Percentiles rank a stretch among this genome's conserved stretches.
Evolutionary conservation across 2,329 filamentous ascomycete species (phyloP).

Genomic region (Clathrospora elynae): DNA sequence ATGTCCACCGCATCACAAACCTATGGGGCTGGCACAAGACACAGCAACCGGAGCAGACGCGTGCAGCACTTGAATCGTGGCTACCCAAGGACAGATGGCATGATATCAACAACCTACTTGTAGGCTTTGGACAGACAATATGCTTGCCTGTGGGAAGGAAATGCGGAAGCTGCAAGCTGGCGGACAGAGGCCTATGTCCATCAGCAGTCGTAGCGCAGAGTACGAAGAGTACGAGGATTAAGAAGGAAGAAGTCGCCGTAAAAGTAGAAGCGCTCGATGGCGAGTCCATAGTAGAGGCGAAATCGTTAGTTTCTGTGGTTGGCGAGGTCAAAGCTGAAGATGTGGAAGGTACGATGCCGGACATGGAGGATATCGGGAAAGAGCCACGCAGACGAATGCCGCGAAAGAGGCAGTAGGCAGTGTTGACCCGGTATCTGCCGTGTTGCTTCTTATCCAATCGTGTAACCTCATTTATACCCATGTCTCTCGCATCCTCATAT

Average conservation of each 20-base stretch:
- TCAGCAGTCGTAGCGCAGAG: slow-evolving; percentile 55
- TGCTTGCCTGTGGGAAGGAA: slow-evolving; percentile 78
- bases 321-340: slow-evolving; percentile 37
- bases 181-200: slow-evolving; percentile 73
- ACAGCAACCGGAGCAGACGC: slow-evolving; percentile 80
- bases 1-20: slow-evolving; percentile 93
- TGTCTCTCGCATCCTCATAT: neutral
- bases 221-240: slow-evolving; percentile 59
- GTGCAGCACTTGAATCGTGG: slow-evolving; percentile 77
- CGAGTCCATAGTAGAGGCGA: slow-evolving; percentile 34
- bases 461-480: too few species aligned
- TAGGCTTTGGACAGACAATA: slow-evolving; percentile 85
- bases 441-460: neutral
- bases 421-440: too few species aligned
- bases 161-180: slow-evolving; percentile 86
- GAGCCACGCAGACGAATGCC: slow-evolving; percentile 9
- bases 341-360: slow-evolving; percentile 25
- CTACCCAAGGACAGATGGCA: slow-evolving; percentile 84
- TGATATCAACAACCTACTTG: slow-evolving; percentile 88
- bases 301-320: slow-evolving; percentile 18
- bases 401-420: slow-evolving; percentile 6
- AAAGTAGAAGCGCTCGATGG: slow-evolving; percentile 45
- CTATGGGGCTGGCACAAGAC: slow-evolving; percentile 91
- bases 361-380: slow-evolving; percentile 44
- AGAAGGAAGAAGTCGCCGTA: slow-evolving; percentile 48